Evolutionary conservation across 768 basidiomycete genomes (phyloP).

Genomic region (Chiua virens): DNA sequence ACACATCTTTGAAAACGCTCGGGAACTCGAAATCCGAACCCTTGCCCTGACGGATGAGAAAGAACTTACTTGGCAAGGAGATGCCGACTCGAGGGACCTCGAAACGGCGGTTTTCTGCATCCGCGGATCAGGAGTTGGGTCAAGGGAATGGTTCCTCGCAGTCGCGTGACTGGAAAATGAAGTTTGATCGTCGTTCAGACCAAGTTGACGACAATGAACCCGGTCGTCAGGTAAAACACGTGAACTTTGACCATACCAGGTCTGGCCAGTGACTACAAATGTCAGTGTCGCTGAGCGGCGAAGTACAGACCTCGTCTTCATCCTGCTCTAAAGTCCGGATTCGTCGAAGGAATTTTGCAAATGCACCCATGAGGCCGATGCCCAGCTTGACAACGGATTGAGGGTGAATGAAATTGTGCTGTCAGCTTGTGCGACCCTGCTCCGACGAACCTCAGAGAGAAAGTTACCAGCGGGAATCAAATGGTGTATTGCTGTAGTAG

Average conservation of each 20-base stretch:
- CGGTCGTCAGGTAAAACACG: slow-evolving; percentile 1
- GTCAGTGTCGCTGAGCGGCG: not conserved
- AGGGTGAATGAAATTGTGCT: not conserved
- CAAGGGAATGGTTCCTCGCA: not conserved
- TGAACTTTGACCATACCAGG: not conserved
- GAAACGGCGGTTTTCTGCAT: too few relatives aligned
- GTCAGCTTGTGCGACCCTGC: too few relatives aligned
- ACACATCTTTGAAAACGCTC: too few relatives aligned
- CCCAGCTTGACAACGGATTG: not conserved
- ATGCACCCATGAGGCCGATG: not conserved
- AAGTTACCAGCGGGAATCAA: too few relatives aligned
- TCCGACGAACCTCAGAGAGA: too few relatives aligned
- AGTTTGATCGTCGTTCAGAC: not conserved
- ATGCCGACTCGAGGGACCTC: not conserved
- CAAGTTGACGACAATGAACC: not conserved
- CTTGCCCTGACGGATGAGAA: too few relatives aligned
- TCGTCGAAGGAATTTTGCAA: not conserved
- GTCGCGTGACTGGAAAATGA: slow-evolving; percentile 3
- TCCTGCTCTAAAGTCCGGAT: not conserved
- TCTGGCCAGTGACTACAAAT: too few relatives aligned
- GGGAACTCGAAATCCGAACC: too few relatives aligned
- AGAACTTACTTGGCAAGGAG: not conserved
- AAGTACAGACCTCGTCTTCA: not conserved
- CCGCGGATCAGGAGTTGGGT: not conserved
- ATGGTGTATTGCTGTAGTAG: too few relatives aligned